phyloP scores from a whole-genome alignment of 2,329 filamentous ascomycete species.

The Biscogniauxia marginata region DNA sequence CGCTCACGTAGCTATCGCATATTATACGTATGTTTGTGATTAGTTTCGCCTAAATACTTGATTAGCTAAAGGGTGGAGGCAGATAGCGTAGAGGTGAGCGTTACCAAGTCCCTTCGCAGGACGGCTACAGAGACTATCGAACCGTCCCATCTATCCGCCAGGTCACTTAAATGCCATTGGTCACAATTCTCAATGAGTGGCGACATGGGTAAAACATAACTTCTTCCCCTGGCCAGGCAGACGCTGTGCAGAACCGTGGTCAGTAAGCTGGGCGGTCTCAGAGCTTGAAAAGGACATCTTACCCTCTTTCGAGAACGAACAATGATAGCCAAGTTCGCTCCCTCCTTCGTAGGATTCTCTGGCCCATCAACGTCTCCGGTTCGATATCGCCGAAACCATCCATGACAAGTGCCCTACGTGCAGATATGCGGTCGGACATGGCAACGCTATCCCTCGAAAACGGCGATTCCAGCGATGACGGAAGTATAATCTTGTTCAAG shows the following conservation, averaged over 20 bases:
- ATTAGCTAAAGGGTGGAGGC: slow-evolving; percentile 2
- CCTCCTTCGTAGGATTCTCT: slow-evolving; percentile 59
- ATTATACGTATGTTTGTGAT: slow-evolving; percentile 57
- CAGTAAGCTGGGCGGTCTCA: slow-evolving; percentile 17
- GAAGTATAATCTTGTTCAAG: slow-evolving; percentile 66
- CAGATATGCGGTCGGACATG: slow-evolving; percentile 67
- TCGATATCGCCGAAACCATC: slow-evolving; percentile 68
- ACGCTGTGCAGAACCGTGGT: slow-evolving; percentile 41
- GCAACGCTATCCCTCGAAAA: slow-evolving; percentile 50
- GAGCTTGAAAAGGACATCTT: slow-evolving; percentile 13
- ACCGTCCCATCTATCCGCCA: slow-evolving; percentile 66
- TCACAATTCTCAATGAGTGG: slow-evolving; percentile 66
- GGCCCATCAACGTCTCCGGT: slow-evolving; percentile 57
- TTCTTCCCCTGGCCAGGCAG: slow-evolving; percentile 67
- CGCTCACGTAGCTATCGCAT: slow-evolving; percentile 56
- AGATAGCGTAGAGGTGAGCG: slow-evolving; percentile 15
- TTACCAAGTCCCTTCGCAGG: slow-evolving; percentile 63
- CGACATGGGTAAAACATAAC: slow-evolving; percentile 66
- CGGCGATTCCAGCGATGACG: slow-evolving; percentile 46
- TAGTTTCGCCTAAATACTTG: slow-evolving; percentile 45
- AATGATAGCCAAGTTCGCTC: slow-evolving; percentile 71
- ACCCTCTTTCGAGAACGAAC: slow-evolving; percentile 71
- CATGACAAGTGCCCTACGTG: slow-evolving; percentile 61
- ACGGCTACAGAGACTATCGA: slow-evolving; percentile 72
- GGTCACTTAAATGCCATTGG: slow-evolving; percentile 62